Evolutionary conservation across 129 eudicot genomes (phyloP), one percentile per base, ranked within the genome.

Genomic region (Centrapalus pauciflorus): DNA sequence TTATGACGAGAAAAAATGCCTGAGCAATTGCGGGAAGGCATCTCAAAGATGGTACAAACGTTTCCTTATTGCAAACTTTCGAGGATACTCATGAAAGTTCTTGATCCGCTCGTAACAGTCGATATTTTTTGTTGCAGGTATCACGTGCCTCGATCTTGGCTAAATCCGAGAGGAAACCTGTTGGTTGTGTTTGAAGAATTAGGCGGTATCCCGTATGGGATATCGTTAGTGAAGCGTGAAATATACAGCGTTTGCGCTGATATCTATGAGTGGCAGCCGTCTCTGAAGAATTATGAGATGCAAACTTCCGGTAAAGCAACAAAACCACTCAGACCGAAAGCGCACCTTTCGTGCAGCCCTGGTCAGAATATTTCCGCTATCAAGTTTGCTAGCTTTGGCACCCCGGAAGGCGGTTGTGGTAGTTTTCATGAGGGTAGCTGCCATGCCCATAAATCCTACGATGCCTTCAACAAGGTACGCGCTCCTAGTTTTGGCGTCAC

Each of bases 331-430:
- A 83, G 95, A 68, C 97, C 99, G 3, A 94, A 89, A 73, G 99
- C 94, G 2, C 99, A 94, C 69, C 82, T 94, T 33, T 76, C 84
- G 20, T 94, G 99, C 52, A 81, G 79, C 35, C 75, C 88, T 11
- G 92, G 95, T 26, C 97, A 87, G 67, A 89, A 84, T 29, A 89
- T 94, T 5, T 61, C 95, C 0, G 73, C 82, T 0, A 81, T 94
- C 9, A 94, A 86, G 50, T 94, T 94, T 71, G 99, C 99, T 48
- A 94, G 99, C 64, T 94, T 89, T 74, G 99, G 99, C 25, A 94
- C 97, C 40, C 99, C 97, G 9, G 82, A 76, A 58, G 99, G 99
- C 12, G 69, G 72, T 52, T 94, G 99, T 70, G 99, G 99, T 57
- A 87, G 76, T 78, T 94, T 80, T 83, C 75, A 34, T 0, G 84